Base-by-base conservation (phyloP, 768 basidiomycete species). In the Termitomyces sp. region DNA sequence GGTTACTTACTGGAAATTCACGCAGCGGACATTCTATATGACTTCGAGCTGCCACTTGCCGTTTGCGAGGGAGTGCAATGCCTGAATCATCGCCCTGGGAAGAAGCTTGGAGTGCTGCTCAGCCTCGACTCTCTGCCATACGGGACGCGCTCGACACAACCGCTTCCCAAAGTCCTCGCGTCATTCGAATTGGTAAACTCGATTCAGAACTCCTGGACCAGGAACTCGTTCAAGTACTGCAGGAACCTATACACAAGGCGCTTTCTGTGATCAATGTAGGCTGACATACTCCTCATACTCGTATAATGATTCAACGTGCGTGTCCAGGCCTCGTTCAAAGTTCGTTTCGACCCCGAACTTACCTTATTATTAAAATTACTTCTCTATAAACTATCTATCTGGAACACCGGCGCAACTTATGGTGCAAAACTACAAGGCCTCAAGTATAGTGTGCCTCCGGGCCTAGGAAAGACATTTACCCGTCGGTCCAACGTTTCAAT, bases 201-300 rank as follows among this genome's bases (percentile, higher is more conserved):
- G 96, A 98, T 70, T 86, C 95, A 3, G 89, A 93, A 65, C 79
- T 95, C 24, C 81, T 98, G 50, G 96, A 98, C 74, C 84, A 87
- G 63, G 94, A 97, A 62, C 82, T 98, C 18, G 84, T 89, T 34
- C 81, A 86, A 31, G 74, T 97, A 60, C 79, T 98, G 34, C 85
- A 84, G 66, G 91, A 91, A 55, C 95, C 94, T n/a, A 71, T 98
- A 50, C 76, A 78, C 61, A 88, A 82, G 59, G 86, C 94, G 1
- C 72, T 96, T 22, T 78, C 81, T 27, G 73, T 86, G 15, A 74
- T 92, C 52, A 82, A 83, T 63, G 93, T 93, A 72, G 41, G 61
- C 27, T 36, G 39, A 27, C 48, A 34, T 15, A 34, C 20, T 47
- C 24, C 20, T 53, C 36, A 31, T 31, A 13, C 31, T 7, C 22